Percentiles rank a stretch among this genome's conserved stretches.
phyloP scores from a whole-genome alignment of 1,139 yeast species.

The Pichia norvegensis region DNA sequence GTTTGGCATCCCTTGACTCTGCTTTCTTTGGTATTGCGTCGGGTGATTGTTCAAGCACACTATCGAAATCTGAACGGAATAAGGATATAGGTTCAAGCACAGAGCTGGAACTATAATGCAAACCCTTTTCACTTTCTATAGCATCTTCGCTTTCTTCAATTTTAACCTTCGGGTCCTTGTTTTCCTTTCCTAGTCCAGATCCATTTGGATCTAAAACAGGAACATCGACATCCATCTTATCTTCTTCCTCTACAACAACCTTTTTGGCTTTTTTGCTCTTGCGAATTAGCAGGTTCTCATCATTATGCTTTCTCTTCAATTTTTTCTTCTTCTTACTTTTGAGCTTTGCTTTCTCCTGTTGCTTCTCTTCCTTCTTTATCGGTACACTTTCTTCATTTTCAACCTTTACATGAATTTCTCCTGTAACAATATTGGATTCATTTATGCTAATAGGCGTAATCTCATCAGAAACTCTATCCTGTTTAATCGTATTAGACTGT shows the following conservation, averaged over 20 bases:
- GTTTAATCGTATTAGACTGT: neutral
- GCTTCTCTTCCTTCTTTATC: neutral
- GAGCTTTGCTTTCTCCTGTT: neutral
- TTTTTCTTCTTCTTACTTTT: neutral
- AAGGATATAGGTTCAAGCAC: neutral
- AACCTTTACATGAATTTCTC: neutral
- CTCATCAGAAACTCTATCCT: neutral
- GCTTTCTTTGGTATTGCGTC: neutral
- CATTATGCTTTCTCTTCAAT: neutral
- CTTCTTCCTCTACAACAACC: neutral
- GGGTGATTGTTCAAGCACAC: neutral
- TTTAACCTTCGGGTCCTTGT: neutral
- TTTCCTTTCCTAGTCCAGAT: neutral
- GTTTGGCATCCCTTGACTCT: slow-evolving; percentile 1
- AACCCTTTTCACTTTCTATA: neutral
- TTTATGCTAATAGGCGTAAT: neutral
- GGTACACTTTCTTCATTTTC: slow-evolving; percentile 2
- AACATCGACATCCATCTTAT: neutral
- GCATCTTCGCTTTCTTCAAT: neutral
- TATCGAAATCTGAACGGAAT: neutral
- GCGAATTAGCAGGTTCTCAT: neutral
- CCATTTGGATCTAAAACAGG: neutral
- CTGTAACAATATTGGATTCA: neutral
- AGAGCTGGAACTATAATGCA: neutral
- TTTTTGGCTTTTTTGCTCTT: neutral